phyloP scores from a whole-genome alignment of 2,329 filamentous ascomycete species.

The Aspergillus niger region DNA sequence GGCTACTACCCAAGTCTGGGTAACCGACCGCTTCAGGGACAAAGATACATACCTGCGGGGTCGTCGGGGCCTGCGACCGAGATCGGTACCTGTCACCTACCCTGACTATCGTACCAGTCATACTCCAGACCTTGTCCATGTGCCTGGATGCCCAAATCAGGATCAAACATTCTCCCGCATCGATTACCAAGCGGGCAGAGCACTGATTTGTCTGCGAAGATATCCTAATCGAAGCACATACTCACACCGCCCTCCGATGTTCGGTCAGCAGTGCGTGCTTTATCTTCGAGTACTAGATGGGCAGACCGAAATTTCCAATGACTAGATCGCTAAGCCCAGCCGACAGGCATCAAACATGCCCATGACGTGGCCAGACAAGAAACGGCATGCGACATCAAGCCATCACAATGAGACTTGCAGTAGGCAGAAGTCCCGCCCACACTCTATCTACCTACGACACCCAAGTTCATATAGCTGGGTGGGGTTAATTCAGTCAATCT shows the following conservation, averaged over 20 bases:
- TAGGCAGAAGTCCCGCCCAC: background rate
- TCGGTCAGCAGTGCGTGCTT: background rate
- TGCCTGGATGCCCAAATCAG: background rate
- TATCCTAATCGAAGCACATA: background rate
- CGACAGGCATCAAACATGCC: background rate
- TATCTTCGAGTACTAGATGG: background rate
- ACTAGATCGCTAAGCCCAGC: background rate
- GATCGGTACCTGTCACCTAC: background rate
- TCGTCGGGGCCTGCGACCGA: background rate
- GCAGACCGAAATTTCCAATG: background rate
- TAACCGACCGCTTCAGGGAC: background rate
- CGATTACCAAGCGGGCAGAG: background rate
- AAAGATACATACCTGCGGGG: background rate
- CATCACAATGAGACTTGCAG: background rate
- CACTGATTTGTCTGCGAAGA: background rate
- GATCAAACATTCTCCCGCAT: background rate
- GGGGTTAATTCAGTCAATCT: background rate
- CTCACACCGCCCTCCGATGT: background rate
- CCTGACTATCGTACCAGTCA: slow-evolving; percentile 1
- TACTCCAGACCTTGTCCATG: background rate
- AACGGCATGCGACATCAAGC: background rate
- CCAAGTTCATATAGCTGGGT: background rate
- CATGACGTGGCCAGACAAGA: background rate
- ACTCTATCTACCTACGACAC: background rate
- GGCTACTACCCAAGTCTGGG: background rate